Evolutionary conservation across 139 green algal species (phyloP).

Genomic region (Astrephomene gubernaculifera): DNA sequence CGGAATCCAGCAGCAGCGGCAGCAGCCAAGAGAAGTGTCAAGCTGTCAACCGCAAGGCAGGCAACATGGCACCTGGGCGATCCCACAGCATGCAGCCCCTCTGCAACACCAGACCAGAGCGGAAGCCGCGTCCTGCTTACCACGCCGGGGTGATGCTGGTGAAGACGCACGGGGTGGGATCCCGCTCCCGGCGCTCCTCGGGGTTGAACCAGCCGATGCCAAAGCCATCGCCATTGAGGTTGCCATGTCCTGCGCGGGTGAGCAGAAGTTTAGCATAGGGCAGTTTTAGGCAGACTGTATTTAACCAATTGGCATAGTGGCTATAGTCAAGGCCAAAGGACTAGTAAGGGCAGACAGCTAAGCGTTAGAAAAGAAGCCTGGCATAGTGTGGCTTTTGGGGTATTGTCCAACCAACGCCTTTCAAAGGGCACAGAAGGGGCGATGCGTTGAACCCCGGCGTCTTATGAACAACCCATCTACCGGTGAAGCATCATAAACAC

Average conservation of each 20-base stretch:
- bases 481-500: too few relatives aligned
- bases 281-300: too few relatives aligned
- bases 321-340: background rate
- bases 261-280: too few relatives aligned
- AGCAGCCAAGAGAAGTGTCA: too few relatives aligned
- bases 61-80: background rate
- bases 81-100: background rate
- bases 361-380: too few relatives aligned
- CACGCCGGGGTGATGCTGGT: slow-evolving; percentile 92
- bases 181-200: slow-evolving; percentile 55
- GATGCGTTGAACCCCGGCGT: too few relatives aligned
- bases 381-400: too few relatives aligned
- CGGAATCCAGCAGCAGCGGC: too few relatives aligned
- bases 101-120: background rate
- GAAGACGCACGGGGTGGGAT: slow-evolving; percentile 91
- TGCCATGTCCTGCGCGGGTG: slow-evolving; percentile 83
- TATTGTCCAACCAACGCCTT: too few relatives aligned
- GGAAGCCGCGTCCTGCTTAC: slow-evolving; percentile 40
- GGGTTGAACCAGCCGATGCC: slow-evolving; percentile 91
- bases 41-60: too few relatives aligned
- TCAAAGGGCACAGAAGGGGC: too few relatives aligned
- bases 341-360: background rate
- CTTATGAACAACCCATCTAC: too few relatives aligned
- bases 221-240: slow-evolving; percentile 94
- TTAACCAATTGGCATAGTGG: background rate